Evolutionary conservation across 2,329 filamentous ascomycete genomes (phyloP), one percentile per base, ranked within the genome.

Genomic region (Ceratocystis alfenasii): DNA sequence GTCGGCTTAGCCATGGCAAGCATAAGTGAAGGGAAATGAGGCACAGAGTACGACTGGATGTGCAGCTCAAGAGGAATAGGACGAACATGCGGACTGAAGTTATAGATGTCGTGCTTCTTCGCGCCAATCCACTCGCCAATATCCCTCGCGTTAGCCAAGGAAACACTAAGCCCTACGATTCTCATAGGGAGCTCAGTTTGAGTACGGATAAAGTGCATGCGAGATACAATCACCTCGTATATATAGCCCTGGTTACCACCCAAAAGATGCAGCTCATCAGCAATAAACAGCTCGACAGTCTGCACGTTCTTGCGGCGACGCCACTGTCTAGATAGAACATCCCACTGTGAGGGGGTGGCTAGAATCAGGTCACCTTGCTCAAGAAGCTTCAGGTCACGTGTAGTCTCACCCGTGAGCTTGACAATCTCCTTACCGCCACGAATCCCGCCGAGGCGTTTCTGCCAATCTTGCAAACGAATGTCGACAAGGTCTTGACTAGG

Each of bases 61-160:
- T 96, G 91, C 66, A 99, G 83, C 74, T 97, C 93, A 41, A 99
- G 79, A 25, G 93, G 92, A 20, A 96, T 85, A 1, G 91, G 88
- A 66, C 95, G 87, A 68, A 93, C 87, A 72, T 93, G 88, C 1
- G 94, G 94, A 71, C 90, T 96, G 78, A 99, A 99, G 78, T 99
- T 99, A 81, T 93, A 99, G 69, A 96, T 96, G 62, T 94, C 95
- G 74, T 99, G 94, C 79, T 96, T 97, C 75, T 87, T 95, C 6
- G 93, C 94, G 70, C 95, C 94, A 70, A 99, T 91, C 94, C 94
- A 99, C 76, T 96, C 94, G 63, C 93, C 93, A 71, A 99, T 84
- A 72, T 99, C 94, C 67, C 91, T 85, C 62, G 93, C 92, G 73
- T 96, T 97, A 4, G 94, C 87, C 25, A 99, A 81, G 28, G 94